Base-by-base conservation (phyloP, 331 rosid species). In the Cydonia oblonga region DNA sequence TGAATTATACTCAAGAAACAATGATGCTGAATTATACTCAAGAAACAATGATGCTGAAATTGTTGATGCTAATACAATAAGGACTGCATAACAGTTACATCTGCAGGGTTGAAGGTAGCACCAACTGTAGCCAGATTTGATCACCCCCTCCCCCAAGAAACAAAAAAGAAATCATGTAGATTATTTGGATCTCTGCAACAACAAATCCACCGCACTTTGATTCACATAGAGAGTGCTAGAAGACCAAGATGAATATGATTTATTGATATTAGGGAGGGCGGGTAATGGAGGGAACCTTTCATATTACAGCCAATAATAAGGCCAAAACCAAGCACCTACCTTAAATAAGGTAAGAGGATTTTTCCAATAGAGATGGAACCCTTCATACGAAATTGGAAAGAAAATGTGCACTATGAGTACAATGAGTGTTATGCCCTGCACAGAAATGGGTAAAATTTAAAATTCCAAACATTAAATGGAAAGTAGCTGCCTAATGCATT, bases 311-410 rank as follows among this genome's bases (percentile, higher is more conserved):
- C 38, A 68, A 46, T 18, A 0, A 56, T 40, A 56, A 15, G 12
- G 66, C 64, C 6, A 7, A 33, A 33, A 15, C 25, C 42, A 54
- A 54, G 54, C 28, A 59, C 56, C 13, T 83, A 93, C 98, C 98
- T 89, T 91, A 75, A 93, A 78, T 35, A 29, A 79, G 80, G 87
- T 89, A 71, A 89, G 58, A 64, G 44, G 42, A 61, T 60, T 87
- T 81, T 70, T 88, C 96, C 96, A 86, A 81, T 53, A 88, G 76
- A 90, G 85, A 35, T 35, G 42, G 72, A 76, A 53, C 66, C 98
- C 98, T 81, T 91, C 96, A 1, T 84, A 91, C 15, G 84, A 80
- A 80, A 93, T 71, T 26, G 97, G 98, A 80, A 82, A 93, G 84
- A 88, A 83, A 35, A 73, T 85, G 81, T 93, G 97, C 51, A 88